Base-by-base conservation (phyloP, 2,329 filamentous ascomycete species). In the Fusarium albosuccineum region DNA sequence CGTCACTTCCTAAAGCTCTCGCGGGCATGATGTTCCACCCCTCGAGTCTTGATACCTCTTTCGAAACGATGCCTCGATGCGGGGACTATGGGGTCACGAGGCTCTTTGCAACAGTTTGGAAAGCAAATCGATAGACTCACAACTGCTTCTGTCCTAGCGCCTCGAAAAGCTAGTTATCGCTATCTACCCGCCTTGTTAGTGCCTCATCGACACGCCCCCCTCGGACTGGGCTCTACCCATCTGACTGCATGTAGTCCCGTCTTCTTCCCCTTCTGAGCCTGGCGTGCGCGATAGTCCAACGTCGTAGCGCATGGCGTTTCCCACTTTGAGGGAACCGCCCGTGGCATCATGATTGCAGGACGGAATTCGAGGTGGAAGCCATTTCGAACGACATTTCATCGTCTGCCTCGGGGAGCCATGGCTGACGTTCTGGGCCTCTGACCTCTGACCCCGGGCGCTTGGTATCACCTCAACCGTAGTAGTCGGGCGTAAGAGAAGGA, bases 41-140 rank as follows among this genome's bases (percentile, higher is more conserved):
- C 53, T 70, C 66, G 70, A 70, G 29, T 71, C 58, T 71, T 70
- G 64, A 68, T 60, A 56, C 70, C 9, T 27, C 34, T 68, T 72
- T 60, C 9, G 67, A 62, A 29, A n/a, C 17, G 45, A 26, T 9
- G 34, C 33, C 11, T 11, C 34, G 22, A 9, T 49, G 46, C 46
- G 30, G 46, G 22, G 46, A 48, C 29, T 33, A 16, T 29, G 27
- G 27, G 42, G 59, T 64, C 55, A 62, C 57, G 60, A 42, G 59
- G 17, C 46, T 36, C 46, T 49, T 33, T 33, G 45, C 45, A 17
- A 33, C 16, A 33, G 22, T 46, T 46, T 13, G 45, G 16, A 34
- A 22, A 48, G n/a, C 29, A 29, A 48, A 48, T 30, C 34, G 29
- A 29, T 48, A 3, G 6, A 22, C 3, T 13, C 10, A 14, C 34